Evolutionary conservation across 176 grass and related monocot species (phyloP).

Genomic region (Alopecurus myosuroides): DNA sequence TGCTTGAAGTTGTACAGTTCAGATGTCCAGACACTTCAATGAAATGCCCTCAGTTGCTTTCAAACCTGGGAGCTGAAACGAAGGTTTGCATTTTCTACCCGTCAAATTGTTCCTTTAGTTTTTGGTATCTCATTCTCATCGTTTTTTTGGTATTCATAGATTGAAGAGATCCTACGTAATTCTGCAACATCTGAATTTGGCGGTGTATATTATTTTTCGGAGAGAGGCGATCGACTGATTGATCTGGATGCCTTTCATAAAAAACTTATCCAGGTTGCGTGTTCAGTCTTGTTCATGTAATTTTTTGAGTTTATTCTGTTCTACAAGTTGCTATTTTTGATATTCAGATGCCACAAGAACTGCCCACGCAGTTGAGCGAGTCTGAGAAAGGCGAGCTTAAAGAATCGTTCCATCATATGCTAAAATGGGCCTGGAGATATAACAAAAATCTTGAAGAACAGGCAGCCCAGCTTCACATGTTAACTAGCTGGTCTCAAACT

Average conservation of each 20-base stretch:
- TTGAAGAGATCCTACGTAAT: constrained; percentile 67
- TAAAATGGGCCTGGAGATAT: constrained; percentile 94
- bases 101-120: neutral
- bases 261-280: constrained; percentile 75
- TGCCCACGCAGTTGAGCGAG: constrained; percentile 50
- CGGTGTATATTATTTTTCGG: constrained; percentile 91
- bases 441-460: constrained; percentile 99
- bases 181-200: constrained; percentile 66
- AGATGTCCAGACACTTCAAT: constrained; percentile 62
- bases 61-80: constrained; percentile 50
- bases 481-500: constrained; percentile 95
- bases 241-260: constrained; percentile 83
- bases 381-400: constrained; percentile 68
- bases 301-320: neutral
- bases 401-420: constrained; percentile 73
- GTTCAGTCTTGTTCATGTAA: constrained; percentile 5
- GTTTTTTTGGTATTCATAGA: constrained; percentile 35
- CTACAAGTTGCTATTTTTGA: constrained; percentile 11
- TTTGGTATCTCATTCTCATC: constrained; percentile 23
- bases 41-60: constrained; percentile 66
- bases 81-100: constrained; percentile 37
- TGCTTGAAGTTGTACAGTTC: constrained; percentile 88
- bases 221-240: constrained; percentile 85
- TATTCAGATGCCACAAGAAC: constrained; percentile 55
- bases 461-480: constrained; percentile 93